Conservation (phyloP, 1,139 yeast genomes). For the Sugiyamaella neomexicana region DNA sequence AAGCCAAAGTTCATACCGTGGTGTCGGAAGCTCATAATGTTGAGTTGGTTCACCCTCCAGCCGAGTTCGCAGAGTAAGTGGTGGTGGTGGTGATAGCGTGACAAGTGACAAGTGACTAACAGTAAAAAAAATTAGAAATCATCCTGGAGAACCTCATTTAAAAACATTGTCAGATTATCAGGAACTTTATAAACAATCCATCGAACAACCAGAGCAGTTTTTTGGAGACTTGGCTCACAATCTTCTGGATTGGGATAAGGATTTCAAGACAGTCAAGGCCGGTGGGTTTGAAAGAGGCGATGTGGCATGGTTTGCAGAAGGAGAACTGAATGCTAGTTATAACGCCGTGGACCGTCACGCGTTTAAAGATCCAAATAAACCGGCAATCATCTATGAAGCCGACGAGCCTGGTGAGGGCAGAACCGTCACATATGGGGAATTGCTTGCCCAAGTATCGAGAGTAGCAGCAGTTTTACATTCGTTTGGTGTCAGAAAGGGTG, state of each 20-base stretch:
- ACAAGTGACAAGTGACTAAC: too few species aligned
- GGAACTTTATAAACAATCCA: constrained; percentile 70
- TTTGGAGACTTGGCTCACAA: constrained; percentile 81
- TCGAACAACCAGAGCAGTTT: constrained; percentile 76
- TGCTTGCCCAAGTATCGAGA: constrained; percentile 79
- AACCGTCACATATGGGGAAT: constrained; percentile 77
- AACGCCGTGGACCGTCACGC: constrained; percentile 98
- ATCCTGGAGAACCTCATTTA: constrained; percentile 42
- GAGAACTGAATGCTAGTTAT: constrained; percentile 88
- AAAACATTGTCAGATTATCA: constrained; percentile 62
- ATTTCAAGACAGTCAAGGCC: constrained; percentile 63
- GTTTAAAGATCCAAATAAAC: constrained; percentile 74
- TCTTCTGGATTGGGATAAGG: constrained; percentile 78
- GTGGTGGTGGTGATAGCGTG: neutral
- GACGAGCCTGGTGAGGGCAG: constrained; percentile 77
- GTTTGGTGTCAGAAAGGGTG: constrained; percentile 92
- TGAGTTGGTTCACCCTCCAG: constrained; percentile 50
- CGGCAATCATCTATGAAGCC: constrained; percentile 90
- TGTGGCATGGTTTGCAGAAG: constrained; percentile 89
- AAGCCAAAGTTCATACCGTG: constrained; percentile 23
- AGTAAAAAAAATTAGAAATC: constrained; percentile 32
- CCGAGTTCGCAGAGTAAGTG: constrained; percentile 46
- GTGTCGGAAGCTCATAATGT: constrained; percentile 37
- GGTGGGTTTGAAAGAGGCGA: constrained; percentile 80
- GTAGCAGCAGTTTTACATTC: constrained; percentile 82